Evolutionary conservation across 106 monocot genomes (phyloP).

Genomic region (Hemerocallis citrina): DNA sequence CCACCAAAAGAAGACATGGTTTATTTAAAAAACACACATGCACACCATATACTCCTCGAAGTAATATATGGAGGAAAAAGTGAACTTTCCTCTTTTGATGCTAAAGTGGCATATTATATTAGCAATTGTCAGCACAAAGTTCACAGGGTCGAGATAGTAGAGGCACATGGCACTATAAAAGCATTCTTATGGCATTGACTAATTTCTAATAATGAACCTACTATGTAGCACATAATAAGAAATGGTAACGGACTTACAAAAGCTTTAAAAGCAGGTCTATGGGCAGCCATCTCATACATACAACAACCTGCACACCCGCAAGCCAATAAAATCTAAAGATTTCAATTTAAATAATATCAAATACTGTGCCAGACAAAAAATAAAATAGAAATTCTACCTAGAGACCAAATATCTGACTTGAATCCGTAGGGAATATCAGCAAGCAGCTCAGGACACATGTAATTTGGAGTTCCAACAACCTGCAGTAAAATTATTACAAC

Average conservation of each 20-base stretch:
- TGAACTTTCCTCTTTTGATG: too few species aligned
- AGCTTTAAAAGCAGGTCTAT: conserved; percentile 99
- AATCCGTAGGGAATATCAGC: conserved; percentile 99
- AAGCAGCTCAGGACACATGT: conserved; percentile 98
- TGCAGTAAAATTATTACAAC: conserved; percentile 13
- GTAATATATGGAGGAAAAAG: too few species aligned
- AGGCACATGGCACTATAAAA: too few species aligned
- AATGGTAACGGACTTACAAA: conserved; percentile 74
- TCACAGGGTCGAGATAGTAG: too few species aligned
- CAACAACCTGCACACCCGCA: conserved; percentile 64
- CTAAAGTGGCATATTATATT: too few species aligned
- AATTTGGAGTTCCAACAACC: conserved; percentile 99
- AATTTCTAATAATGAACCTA: neutral
- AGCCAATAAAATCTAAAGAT: neutral
- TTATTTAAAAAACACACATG: too few species aligned
- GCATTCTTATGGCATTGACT: too few species aligned
- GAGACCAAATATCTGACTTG: conserved; percentile 99
- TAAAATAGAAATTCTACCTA: conserved; percentile 40
- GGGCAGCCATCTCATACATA: conserved; percentile 99
- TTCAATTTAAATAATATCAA: too few species aligned
- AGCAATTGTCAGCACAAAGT: too few species aligned
- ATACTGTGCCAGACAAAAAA: neutral
- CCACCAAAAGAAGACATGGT: too few species aligned
- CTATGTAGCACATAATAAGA: neutral
- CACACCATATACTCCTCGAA: too few species aligned